Conservation (phyloP, 2,329 filamentous ascomycete genomes). For the Clonostachys byssicola region DNA sequence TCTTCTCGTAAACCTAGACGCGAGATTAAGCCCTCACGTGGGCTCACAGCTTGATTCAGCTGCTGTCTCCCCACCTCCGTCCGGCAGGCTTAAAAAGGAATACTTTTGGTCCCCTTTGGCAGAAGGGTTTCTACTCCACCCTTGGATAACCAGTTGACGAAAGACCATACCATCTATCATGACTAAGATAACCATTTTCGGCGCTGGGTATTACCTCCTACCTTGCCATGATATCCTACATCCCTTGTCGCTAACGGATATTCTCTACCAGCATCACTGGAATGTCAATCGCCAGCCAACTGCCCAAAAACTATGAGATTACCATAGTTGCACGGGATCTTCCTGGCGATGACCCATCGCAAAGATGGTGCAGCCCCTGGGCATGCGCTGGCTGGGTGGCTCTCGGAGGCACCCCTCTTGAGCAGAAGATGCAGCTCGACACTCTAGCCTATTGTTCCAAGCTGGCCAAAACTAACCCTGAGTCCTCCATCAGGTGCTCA, state of each 20-base stretch:
- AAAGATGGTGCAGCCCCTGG: constrained; percentile 23
- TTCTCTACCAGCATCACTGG: constrained; percentile 18
- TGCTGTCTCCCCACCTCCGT: too few species aligned
- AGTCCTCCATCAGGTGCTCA: constrained; percentile 1
- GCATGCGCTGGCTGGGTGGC: constrained; percentile 22
- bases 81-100: too few species aligned
- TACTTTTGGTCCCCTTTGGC: too few species aligned
- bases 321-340: constrained; percentile 24
- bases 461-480: constrained; percentile 4
- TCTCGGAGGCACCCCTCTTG: constrained; percentile 2
- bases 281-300: constrained; percentile 16
- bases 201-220: not conserved
- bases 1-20: too few species aligned
- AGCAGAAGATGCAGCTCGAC: constrained; percentile 18
- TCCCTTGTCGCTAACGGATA: not conserved
- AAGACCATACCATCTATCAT: not conserved
- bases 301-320: constrained; percentile 16
- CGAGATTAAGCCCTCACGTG: too few species aligned
- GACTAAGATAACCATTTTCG: constrained; percentile 2
- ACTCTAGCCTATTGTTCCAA: constrained; percentile 3
- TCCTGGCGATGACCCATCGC: constrained; percentile 15
- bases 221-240: not conserved
- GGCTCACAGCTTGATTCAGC: too few species aligned
- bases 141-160: too few species aligned
- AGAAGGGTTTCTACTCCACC: too few species aligned